Percentiles rank a stretch among this genome's conserved stretches.
These are phyloP conservation scores for Trichoderma sp. DNA, from an alignment of 2,329 filamentous ascomycete species.

Conservation along the genomic window DNA sequence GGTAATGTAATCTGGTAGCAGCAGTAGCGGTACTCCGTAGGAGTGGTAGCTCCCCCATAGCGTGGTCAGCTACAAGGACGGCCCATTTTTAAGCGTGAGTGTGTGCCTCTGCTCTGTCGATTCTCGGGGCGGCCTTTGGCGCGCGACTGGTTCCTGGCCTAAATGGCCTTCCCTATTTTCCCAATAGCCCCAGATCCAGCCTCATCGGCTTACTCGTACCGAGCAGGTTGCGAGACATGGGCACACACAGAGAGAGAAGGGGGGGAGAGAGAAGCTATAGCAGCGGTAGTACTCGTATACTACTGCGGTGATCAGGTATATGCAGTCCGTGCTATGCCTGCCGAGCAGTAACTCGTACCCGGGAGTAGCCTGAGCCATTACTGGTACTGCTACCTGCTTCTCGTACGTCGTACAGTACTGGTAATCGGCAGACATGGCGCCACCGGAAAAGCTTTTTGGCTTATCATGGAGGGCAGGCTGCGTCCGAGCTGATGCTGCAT, in stretches of 20 bases:
- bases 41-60: constrained; percentile 16
- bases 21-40: constrained; percentile 14
- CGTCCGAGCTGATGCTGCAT: constrained; percentile 29
- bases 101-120: constrained; percentile 1
- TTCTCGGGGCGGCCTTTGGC: constrained; percentile 12
- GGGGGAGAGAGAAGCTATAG: constrained; percentile 6
- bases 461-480: constrained; percentile 26
- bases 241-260: background rate
- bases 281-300: background rate
- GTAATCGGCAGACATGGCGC: constrained; percentile 19
- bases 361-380: constrained; percentile 2
- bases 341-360: background rate
- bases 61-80: constrained; percentile 14
- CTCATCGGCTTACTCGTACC: background rate
- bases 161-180: background rate
- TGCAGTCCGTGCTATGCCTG: background rate
- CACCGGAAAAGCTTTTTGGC: constrained; percentile 22
- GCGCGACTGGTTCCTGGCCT: constrained; percentile 19
- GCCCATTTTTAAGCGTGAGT: constrained; percentile 12
- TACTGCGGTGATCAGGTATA: background rate
- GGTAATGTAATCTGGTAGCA: constrained; percentile 18
- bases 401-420: background rate
- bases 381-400: background rate
- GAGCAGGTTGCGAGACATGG: background rate
- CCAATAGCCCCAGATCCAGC: constrained; percentile 6